Conservation (phyloP, 1,139 yeast genomes). For the Saccharomyces pastorianus region DNA sequence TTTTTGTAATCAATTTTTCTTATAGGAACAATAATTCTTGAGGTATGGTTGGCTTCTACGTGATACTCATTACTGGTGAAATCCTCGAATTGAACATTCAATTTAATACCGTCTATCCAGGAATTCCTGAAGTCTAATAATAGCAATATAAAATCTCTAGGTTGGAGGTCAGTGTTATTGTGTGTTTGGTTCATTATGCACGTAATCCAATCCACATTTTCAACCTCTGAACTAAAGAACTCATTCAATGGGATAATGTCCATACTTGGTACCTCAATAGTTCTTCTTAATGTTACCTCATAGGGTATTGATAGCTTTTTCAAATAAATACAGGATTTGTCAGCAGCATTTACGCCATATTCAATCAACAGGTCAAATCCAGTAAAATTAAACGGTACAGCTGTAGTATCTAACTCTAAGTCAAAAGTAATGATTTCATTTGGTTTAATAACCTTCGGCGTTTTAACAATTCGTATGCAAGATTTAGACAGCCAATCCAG, state of each 20-base stretch:
- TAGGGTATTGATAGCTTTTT: conserved; percentile 26
- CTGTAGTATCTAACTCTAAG: conserved; percentile 38
- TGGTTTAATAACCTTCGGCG: conserved; percentile 18
- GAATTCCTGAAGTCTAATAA: conserved; percentile 30
- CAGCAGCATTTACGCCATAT: conserved; percentile 23
- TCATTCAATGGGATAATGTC: conserved; percentile 28
- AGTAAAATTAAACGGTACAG: conserved; percentile 30
- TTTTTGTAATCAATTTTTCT: conserved; percentile 36
- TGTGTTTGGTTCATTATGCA: conserved; percentile 10
- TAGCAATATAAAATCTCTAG: conserved; percentile 22
- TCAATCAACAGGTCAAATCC: conserved; percentile 23
- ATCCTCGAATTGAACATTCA: conserved; percentile 20
- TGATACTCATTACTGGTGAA: conserved; percentile 17
- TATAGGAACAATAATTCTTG: conserved; percentile 63
- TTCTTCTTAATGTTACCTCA: conserved; percentile 32
- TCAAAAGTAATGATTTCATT: conserved; percentile 36
- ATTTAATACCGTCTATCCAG: conserved; percentile 24
- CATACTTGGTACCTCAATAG: conserved; percentile 28
- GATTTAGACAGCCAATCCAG: conserved; percentile 19
- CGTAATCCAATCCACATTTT: conserved; percentile 20
- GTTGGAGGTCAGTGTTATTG: conserved; percentile 4
- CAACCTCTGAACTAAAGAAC: conserved; percentile 7
- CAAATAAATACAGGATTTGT: conserved; percentile 19
- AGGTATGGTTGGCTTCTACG: conserved; percentile 37
- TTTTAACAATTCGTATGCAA: conserved; percentile 15